These are phyloP conservation scores for Candida mesenterica DNA, from an alignment of 1,139 yeast species.

Conservation along the genomic window DNA sequence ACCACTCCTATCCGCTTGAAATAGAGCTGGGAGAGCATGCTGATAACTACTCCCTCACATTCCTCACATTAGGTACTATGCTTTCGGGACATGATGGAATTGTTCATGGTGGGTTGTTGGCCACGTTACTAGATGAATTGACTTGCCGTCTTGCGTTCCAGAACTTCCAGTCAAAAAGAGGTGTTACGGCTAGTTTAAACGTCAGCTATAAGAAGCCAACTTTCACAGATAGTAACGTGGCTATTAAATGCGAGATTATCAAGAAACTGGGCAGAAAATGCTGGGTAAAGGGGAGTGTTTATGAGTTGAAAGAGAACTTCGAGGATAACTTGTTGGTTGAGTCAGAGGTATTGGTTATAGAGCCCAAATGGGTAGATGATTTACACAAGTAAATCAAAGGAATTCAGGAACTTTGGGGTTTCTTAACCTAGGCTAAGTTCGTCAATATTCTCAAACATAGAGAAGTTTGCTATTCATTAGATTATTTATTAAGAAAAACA, in stretches of 20 bases:
- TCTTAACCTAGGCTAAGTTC: too few relatives aligned
- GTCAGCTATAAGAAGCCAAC: slow-evolving; percentile 43
- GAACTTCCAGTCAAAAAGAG: slow-evolving; percentile 40
- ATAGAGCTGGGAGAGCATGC: slow-evolving; percentile 12
- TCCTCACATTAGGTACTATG: slow-evolving; percentile 45
- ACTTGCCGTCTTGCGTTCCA: slow-evolving; percentile 54
- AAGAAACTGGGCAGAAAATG: slow-evolving; percentile 44
- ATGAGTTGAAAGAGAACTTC: slow-evolving; percentile 16
- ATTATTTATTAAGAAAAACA: slow-evolving; percentile 5
- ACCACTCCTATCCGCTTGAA: slow-evolving; percentile 17
- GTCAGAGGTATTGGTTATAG: slow-evolving; percentile 45
- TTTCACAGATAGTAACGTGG: slow-evolving; percentile 29
- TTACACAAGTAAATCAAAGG: slow-evolving; percentile 11
- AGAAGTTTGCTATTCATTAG: slow-evolving; percentile 4
- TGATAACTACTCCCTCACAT: slow-evolving; percentile 33
- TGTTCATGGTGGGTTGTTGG: slow-evolving; percentile 57
- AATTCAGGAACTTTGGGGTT: too few relatives aligned
- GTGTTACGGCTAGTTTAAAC: slow-evolving; percentile 48
- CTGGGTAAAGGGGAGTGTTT: slow-evolving; percentile 41
- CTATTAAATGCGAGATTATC: slow-evolving; percentile 34
- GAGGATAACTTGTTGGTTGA: slow-evolving; percentile 29
- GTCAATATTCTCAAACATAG: too few relatives aligned
- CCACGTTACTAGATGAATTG: slow-evolving; percentile 53
- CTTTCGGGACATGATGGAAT: slow-evolving; percentile 51
- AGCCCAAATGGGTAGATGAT: slow-evolving; percentile 48